Evolutionary conservation across 371 early-diverging fungal species (phyloP).

Genomic region (Sanchytrium tribonematis): DNA sequence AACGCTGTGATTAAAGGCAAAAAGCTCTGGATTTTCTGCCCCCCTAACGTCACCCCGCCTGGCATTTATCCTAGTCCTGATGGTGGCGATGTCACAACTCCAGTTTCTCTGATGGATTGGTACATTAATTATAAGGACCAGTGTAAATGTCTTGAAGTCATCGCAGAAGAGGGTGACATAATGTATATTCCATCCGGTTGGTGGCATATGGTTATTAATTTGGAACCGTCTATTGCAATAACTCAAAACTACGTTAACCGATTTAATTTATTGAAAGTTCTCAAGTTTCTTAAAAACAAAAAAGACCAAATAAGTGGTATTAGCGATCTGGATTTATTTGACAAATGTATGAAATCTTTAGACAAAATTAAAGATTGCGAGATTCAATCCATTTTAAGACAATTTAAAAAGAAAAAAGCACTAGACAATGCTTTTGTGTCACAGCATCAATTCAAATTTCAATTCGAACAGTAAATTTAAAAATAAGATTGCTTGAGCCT

Average conservation of each 20-base stretch:
- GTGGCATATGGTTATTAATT: slow-evolving; percentile 42
- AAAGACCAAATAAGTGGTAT: slow-evolving; percentile 27
- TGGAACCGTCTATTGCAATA: slow-evolving; percentile 30
- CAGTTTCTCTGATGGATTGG: slow-evolving; percentile 36
- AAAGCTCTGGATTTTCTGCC: slow-evolving; percentile 21
- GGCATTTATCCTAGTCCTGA: slow-evolving; percentile 32
- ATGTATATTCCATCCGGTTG: slow-evolving; percentile 38
- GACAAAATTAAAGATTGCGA: neutral
- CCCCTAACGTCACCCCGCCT: slow-evolving; percentile 31
- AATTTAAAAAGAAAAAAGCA: neutral
- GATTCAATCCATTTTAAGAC: neutral
- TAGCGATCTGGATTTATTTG: neutral
- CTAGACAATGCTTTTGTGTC: neutral
- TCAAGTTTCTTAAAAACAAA: slow-evolving; percentile 21
- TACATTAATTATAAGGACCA: slow-evolving; percentile 15
- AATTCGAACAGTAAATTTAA: too few relatives aligned
- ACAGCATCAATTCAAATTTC: neutral
- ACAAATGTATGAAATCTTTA: neutral
- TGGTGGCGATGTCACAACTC: slow-evolving; percentile 33
- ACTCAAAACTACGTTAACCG: slow-evolving; percentile 34
- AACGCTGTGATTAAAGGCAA: slow-evolving; percentile 33
- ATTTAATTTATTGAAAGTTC: slow-evolving; percentile 21
- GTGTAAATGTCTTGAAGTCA: slow-evolving; percentile 20
- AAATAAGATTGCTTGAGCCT: too few relatives aligned
- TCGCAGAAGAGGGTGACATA: slow-evolving; percentile 30